Evolutionary conservation across 345 rosid species (phyloP).

Genomic region (Populus alba): DNA sequence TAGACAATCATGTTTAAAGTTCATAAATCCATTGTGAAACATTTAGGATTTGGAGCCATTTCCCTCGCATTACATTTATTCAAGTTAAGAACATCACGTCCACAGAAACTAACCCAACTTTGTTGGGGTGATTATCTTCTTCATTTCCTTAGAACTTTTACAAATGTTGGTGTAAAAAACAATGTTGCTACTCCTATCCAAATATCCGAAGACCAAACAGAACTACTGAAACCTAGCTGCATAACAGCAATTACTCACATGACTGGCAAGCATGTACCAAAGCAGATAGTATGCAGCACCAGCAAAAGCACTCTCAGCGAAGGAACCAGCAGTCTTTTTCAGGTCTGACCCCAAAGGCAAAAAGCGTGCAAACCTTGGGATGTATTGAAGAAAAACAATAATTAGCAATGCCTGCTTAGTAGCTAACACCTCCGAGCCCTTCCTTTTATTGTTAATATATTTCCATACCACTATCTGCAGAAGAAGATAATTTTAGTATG

Average conservation of each 20-base stretch:
- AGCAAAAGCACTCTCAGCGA: constrained; percentile 79
- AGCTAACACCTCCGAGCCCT: constrained; percentile 57
- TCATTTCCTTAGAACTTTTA: not conserved
- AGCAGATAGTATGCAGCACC: constrained; percentile 87
- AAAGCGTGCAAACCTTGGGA: constrained; percentile 73
- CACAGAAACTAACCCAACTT: not conserved
- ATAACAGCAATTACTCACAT: constrained; percentile 46
- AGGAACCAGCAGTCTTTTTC: constrained; percentile 76
- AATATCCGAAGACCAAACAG: not conserved
- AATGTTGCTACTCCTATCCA: not conserved
- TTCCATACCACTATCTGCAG: constrained; percentile 69
- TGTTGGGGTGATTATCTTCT: not conserved
- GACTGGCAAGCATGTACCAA: constrained; percentile 88
- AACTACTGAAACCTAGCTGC: not conserved
- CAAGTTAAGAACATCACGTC: not conserved
- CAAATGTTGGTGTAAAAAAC: not conserved
- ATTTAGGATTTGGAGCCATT: not conserved
- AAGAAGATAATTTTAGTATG: not conserved
- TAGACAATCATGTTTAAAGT: not conserved
- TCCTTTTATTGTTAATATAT: constrained; percentile 45
- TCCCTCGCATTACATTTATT: not conserved
- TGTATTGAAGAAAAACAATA: constrained; percentile 64
- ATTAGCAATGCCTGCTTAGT: constrained; percentile 56
- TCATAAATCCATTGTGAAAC: not conserved
- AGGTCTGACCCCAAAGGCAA: constrained; percentile 75